phyloP scores from a whole-genome alignment of 352 stramenopile species.

The Phytophthora niederhauseri region DNA sequence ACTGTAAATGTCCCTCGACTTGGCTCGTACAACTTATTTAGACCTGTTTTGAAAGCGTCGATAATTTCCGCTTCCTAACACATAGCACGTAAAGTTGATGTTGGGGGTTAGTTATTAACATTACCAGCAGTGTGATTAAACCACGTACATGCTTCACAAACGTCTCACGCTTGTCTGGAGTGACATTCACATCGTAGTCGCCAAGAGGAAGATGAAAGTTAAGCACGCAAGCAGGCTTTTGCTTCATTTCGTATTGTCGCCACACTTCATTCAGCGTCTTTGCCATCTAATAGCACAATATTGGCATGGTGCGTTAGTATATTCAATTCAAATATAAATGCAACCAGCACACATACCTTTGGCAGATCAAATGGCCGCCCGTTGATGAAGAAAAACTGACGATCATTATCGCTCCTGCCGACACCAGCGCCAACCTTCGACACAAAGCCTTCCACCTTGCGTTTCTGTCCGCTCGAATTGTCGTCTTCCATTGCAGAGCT shows the following conservation, averaged over 20 bases:
- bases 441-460: conserved; percentile 70
- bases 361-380: conserved; percentile 95
- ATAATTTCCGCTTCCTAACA: conserved; percentile 61
- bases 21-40: conserved; percentile 71
- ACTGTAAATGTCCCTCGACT: conserved; percentile 65
- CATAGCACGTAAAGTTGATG: not conserved
- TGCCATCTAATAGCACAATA: conserved; percentile 49
- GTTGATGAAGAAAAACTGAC: conserved; percentile 98
- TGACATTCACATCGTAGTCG: conserved; percentile 97
- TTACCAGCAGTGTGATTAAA: not conserved
- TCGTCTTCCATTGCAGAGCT: conserved; percentile 26
- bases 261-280: conserved; percentile 92
- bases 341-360: conserved; percentile 38
- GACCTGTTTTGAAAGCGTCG: conserved; percentile 58
- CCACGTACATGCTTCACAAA: conserved; percentile 78
- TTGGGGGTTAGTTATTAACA: not conserved
- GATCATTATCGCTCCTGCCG: conserved; percentile 85
- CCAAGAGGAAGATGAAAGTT: conserved; percentile 89
- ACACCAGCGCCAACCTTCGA: conserved; percentile 74
- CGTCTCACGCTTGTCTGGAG: conserved; percentile 97
- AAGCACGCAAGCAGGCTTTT: conserved; percentile 95
- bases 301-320: not conserved
- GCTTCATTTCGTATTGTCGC: conserved; percentile 89
- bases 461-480: conserved; percentile 26
- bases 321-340: conserved; percentile 1